Evolutionary conservation across 202 grass and related monocot species (phyloP).

Genomic region (Panicum hallii): DNA sequence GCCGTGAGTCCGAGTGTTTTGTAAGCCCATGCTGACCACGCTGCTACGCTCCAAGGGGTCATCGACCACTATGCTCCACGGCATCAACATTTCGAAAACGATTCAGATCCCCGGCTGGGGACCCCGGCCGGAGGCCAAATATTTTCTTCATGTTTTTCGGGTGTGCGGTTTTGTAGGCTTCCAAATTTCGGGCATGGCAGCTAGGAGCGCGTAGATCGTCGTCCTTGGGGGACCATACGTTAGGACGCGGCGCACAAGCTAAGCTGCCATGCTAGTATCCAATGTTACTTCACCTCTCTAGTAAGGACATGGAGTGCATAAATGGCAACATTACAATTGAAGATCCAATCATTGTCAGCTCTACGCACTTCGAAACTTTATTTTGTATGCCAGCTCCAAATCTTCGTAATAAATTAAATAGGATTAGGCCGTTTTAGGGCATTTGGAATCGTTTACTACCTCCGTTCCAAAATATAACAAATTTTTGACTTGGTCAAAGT

Average conservation of each 20-base stretch:
- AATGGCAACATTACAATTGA: background rate
- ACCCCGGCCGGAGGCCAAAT: background rate
- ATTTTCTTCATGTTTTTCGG: background rate
- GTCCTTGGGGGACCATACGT: slow-evolving; percentile 26
- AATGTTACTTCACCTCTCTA: background rate
- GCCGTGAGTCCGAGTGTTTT: slow-evolving; percentile 32
- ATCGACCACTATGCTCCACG: slow-evolving; percentile 48
- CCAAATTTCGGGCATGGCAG: slow-evolving; percentile 1
- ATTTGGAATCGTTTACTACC: background rate
- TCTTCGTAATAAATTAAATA: background rate
- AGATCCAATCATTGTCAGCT: background rate
- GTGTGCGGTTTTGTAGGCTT: background rate
- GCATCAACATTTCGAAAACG: slow-evolving; percentile 37
- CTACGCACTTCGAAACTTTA: background rate
- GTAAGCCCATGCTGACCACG: slow-evolving; percentile 47
- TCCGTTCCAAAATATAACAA: no score
- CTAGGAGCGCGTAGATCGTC: background rate
- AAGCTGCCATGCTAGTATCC: background rate
- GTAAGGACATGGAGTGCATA: background rate
- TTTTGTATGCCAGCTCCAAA: background rate
- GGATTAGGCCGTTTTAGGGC: background rate
- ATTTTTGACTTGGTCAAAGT: no score
- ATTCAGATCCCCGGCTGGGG: slow-evolving; percentile 29
- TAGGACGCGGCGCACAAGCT: background rate
- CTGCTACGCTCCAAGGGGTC: slow-evolving; percentile 44